Evolutionary conservation across 2,329 filamentous ascomycete species (phyloP), one percentile per base, ranked within the genome.

Genomic region (Trichoderma endophyticum): DNA sequence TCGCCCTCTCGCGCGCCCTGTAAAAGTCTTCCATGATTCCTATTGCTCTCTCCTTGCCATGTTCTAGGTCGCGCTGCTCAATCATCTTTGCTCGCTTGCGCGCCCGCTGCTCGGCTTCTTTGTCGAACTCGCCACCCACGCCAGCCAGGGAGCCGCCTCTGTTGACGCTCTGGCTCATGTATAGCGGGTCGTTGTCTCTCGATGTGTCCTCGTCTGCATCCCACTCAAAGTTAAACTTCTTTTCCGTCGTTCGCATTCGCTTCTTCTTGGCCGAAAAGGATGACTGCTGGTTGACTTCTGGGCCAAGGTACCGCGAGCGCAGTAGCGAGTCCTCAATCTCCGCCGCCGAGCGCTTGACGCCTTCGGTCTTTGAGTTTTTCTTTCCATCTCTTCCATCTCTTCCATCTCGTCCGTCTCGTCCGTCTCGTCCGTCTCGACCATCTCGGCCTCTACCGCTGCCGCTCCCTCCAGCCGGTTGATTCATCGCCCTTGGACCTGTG

Each of bases 151-250:
- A 80, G 61, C 76, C 78, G 24, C 78, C 80, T 28, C 78, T 75
- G 76, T 80, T 78, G 68, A 76, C 72, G 30, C 71, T 76, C 70
- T 80, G 79, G 48, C 76, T 76, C 24, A 78, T 75, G 80, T 97
- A 97, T 51, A 96, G 86, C 1, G 93, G 92, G 77, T 97, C 95
- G 79, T 94, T 92, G 36, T 79, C 77, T 70, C 80, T 77, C 6
- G 79, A 81, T 0, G 96, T 99, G 81, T 99, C 96, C 79, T 99
- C 96, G 73, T 97, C 93, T 1, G 90, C 88, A 76, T 97, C 97
- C 96, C 96, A 99, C 77, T 97, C 96, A 77, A 99, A 99, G 78
- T 98, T 99, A 85, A 99, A 99, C 81, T 99, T 98, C 82, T 95
- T 94, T 79, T 97, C 95, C 1, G 93, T 96, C 1, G 94, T 97